phyloP scores from a whole-genome alignment of 2,329 filamentous ascomycete genomes.

The Epichloe brachyelytri region DNA sequence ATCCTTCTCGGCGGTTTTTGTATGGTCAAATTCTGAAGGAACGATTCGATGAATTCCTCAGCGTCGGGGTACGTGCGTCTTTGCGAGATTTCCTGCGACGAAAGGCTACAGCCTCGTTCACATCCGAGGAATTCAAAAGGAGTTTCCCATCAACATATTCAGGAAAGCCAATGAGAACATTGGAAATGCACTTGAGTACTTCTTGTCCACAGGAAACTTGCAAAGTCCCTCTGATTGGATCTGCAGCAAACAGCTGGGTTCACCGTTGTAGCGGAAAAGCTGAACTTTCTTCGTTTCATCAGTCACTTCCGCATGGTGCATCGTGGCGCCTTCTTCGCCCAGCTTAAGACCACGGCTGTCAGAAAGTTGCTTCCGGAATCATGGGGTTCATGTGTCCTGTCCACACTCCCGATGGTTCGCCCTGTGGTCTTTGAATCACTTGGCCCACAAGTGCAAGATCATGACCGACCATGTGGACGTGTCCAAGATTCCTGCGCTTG shows the following conservation, averaged over 20 bases:
- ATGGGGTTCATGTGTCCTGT: slow-evolving; percentile 96
- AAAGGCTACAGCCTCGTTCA: slow-evolving; percentile 56
- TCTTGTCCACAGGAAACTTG: slow-evolving; percentile 89
- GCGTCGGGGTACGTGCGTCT: slow-evolving; percentile 35
- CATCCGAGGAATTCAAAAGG: slow-evolving; percentile 64
- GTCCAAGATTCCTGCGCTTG: slow-evolving; percentile 58
- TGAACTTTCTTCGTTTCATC: slow-evolving; percentile 97
- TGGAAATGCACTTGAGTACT: slow-evolving; percentile 81
- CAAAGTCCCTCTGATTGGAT: slow-evolving; percentile 81
- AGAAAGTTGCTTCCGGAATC: slow-evolving; percentile 91
- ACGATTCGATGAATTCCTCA: slow-evolving; percentile 76
- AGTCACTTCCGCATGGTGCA: slow-evolving; percentile 99
- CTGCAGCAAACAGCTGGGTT: slow-evolving; percentile 90
- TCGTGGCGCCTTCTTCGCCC: slow-evolving; percentile 95
- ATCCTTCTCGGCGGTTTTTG: slow-evolving; percentile 85
- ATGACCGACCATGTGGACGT: slow-evolving; percentile 64
- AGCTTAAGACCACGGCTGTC: slow-evolving; percentile 93
- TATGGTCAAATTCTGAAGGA: slow-evolving; percentile 96
- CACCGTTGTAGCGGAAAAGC: slow-evolving; percentile 94
- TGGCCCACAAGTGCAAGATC: slow-evolving; percentile 89
- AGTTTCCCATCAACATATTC: slow-evolving; percentile 70
- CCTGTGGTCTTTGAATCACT: slow-evolving; percentile 92
- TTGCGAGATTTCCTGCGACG: slow-evolving; percentile 45
- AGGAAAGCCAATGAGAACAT: slow-evolving; percentile 77
- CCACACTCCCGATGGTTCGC: slow-evolving; percentile 90